These are phyloP conservation scores for Lindgomyces ingoldianus DNA, from an alignment of 495 filamentous ascomycete species.

Conservation along the genomic window DNA sequence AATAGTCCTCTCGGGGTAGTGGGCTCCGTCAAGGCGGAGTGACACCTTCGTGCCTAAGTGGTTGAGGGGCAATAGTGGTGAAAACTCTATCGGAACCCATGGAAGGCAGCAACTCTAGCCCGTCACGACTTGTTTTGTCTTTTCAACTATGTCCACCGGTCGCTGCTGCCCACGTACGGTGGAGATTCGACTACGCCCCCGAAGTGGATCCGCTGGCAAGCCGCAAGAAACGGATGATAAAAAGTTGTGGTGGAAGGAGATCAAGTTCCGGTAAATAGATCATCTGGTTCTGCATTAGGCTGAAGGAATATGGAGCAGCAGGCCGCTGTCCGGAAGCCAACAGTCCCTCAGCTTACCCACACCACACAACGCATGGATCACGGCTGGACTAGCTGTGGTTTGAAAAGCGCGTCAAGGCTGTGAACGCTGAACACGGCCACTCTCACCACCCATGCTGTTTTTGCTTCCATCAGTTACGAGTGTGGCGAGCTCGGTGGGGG, in stretches of 20 bases:
- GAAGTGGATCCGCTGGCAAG: slow-evolving; percentile 10
- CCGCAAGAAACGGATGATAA: neutral
- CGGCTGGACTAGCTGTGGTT: slow-evolving; percentile 16
- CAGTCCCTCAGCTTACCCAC: slow-evolving; percentile 18
- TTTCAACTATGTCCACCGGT: slow-evolving; percentile 11
- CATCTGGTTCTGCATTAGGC: slow-evolving; percentile 4
- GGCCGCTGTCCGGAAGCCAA: slow-evolving; percentile 3
- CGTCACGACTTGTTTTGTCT: neutral
- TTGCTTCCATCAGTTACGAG: slow-evolving; percentile 13
- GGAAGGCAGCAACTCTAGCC: slow-evolving; percentile 21
- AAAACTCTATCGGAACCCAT: slow-evolving; percentile 30
- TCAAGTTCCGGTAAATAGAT: slow-evolving; percentile 22
- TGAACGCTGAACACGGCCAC: slow-evolving; percentile 30
- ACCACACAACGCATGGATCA: slow-evolving; percentile 14
- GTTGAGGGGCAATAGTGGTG: slow-evolving; percentile 12
- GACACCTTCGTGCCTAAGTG: slow-evolving; percentile 12
- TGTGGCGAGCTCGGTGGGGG: slow-evolving; percentile 25
- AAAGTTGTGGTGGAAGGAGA: neutral
- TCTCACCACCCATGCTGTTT: slow-evolving; percentile 10
- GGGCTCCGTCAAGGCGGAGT: slow-evolving; percentile 2
- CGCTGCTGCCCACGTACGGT: neutral
- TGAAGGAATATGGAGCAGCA: slow-evolving; percentile 16
- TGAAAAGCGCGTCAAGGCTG: slow-evolving; percentile 34
- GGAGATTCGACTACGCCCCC: neutral
- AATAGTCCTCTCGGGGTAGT: neutral